Conservation (phyloP, 2,329 filamentous ascomycete genomes). For the Emergomyces orientalis region DNA sequence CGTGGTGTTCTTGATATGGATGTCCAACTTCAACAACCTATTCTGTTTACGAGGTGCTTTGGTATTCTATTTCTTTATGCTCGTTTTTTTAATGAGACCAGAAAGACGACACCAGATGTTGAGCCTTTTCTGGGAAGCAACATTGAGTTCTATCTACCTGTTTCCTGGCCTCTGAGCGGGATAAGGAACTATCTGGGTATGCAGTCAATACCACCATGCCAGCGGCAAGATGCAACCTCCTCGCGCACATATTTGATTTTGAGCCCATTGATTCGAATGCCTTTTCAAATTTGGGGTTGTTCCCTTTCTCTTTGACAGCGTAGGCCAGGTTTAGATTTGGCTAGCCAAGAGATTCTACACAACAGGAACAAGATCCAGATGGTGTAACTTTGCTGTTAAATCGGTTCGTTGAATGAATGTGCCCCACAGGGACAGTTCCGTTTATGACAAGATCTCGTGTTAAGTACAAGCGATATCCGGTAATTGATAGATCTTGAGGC, state of each 20-base stretch:
- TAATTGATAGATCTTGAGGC: neutral
- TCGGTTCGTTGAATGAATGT: neutral
- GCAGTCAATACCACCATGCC: neutral
- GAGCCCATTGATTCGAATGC: neutral
- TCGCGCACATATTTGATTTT: neutral
- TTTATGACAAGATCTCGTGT: neutral
- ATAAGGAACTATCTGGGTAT: neutral
- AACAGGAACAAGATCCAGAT: neutral
- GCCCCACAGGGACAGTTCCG: neutral
- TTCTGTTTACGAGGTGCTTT: no score
- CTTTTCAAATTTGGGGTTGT: neutral
- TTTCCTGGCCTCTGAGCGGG: neutral
- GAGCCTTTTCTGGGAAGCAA: neutral
- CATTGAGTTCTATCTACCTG: neutral
- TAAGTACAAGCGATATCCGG: neutral
- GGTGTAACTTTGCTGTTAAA: neutral
- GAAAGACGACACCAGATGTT: neutral
- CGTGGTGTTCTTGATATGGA: no score
- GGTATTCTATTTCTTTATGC: no score
- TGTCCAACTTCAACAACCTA: no score
- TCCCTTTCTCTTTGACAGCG: neutral
- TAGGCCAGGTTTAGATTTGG: neutral
- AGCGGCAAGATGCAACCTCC: neutral
- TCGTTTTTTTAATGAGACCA: neutral
- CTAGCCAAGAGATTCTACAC: neutral